Evolutionary conservation across 2,329 filamentous ascomycete species (phyloP), one percentile per base, ranked within the genome.

Genomic region (Triangularia setosa): DNA sequence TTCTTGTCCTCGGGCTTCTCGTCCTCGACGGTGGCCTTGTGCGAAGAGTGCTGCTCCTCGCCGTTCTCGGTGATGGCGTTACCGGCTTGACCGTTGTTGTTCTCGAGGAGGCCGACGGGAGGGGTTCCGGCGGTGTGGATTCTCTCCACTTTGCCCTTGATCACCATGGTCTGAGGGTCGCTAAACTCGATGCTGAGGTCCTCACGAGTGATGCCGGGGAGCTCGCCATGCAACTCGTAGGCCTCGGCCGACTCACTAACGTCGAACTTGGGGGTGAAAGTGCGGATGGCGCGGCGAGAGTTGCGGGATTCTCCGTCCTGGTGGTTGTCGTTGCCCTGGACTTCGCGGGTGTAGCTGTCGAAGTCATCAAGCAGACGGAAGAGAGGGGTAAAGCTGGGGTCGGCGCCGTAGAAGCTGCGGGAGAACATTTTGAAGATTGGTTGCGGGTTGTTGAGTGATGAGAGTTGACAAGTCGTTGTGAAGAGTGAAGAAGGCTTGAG

Each of bases 201-300:
- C 71, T 91, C 87, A 78, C 91, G 90, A 67, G 85, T 84, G 70
- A 93, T 81, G 62, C 91, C 91, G 0, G 91, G 88, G 5, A 94
- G 85, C 77, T 94, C 91, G 72, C 91, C 91, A 71, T 93, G 87
- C 21, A 94, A 87, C 77, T 94, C 88, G 74, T 92, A 94, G 68
- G 80, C 75, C 5, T 86, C 78, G 66, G 84, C 83, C 12, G 84
- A 85, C 79, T 95, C 91, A 75, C 85, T 88, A 67, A 93, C 83
- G 72, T 94, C 91, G 73, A 94, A 94, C 77, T 88, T 90, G 61
- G 91, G 91, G 66, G 84, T 84, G 84, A 92, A 93, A 73, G 84
- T 79, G 57, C 80, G 81, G 57, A 83, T 69, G 64, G 70, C 70
- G 53, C 66, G 71, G 62, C 68, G 71, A 60, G 68, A 61, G 54